Base-by-base conservation (phyloP, 1,139 yeast species). In the Diutina sp. region DNA sequence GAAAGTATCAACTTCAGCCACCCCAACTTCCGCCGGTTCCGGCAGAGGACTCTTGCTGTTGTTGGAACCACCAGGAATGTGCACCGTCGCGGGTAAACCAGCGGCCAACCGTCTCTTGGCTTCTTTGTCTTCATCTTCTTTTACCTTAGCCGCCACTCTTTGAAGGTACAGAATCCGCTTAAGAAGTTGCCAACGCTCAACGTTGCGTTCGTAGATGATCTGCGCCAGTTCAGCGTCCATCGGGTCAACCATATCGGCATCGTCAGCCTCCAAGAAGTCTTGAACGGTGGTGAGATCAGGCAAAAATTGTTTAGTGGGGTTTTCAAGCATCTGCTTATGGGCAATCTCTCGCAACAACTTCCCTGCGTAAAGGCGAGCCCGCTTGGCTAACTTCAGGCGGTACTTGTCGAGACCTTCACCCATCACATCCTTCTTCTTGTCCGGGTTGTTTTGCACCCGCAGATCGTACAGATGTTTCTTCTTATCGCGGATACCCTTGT, bases 381-480 rank as follows among this genome's bases (percentile, higher is more conserved):
- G 69, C 48, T 68, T 69, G 28, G 79, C 82, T 58, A 73, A 46
- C 51, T 76, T 73, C 21, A 73, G 64, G 58, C 76, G 75, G 72
- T 79, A 82, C 60, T 76, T 77, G 66, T 90, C 97, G 7, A 69
- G 63, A 7, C 97, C 97, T 38, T 74, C 73, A 7, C 97, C 97
- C 11, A 73, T 79, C 12, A 90, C 95, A 67, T 91, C 97, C 21
- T 73, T 72, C 58, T 75, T 72, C 66, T 91, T 97, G 28, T 68
- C 70, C 12, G 73, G 73, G 64, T 79, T 87, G 55, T 84, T 83
- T 57, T 85, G 85, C 52, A 91, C 85, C 65, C 98, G 79, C 0
- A 90, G 78, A 69, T 91, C 98, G 2, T 84, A 78, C 21, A 96
- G 88, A 58, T 84, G 81, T 58, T 85, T 83, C 72, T 91, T 91